A percentile compares a stretch with the other conserved stretches of the same genome.
Evolutionary conservation across 1,284 basidiomycete species (phyloP).

Genomic region (Sanguinoderma infundibulare): DNA sequence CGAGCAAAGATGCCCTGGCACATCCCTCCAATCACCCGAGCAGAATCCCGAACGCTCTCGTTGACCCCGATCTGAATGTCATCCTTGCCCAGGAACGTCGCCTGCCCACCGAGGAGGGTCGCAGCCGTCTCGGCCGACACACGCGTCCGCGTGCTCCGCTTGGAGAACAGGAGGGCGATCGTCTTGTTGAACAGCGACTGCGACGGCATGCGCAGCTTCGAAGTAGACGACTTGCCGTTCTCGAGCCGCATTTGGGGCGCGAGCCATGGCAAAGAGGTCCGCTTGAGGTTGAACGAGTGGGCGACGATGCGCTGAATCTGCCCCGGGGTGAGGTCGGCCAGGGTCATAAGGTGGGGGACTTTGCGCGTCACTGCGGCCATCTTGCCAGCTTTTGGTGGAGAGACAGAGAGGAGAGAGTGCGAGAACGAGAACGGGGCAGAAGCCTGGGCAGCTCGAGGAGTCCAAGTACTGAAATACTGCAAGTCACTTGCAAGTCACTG

Average conservation of each 20-base stretch:
- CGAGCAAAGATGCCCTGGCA: conserved; percentile 97
- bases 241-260: conserved; percentile 38
- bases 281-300: conserved; percentile 71
- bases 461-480: background rate
- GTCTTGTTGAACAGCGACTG: conserved; percentile 81
- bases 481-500: too few species aligned
- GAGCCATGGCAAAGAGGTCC: conserved; percentile 61
- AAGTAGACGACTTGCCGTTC: conserved; percentile 39
- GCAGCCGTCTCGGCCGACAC: conserved; percentile 87
- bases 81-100: conserved; percentile 88
- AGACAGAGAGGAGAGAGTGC: background rate
- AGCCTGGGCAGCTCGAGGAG: too few species aligned
- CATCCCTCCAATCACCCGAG: conserved; percentile 92
- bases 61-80: conserved; percentile 99
- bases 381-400: background rate
- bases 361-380: conserved; percentile 2
- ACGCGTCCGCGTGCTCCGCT: conserved; percentile 92
- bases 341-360: conserved; percentile 79
- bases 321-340: conserved; percentile 78
- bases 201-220: conserved; percentile 59
- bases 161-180: conserved; percentile 90
- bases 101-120: conserved; percentile 81
- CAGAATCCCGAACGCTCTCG: conserved; percentile 86
- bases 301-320: conserved; percentile 71
- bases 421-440: too few species aligned